Evolutionary conservation across 768 basidiomycete genomes (phyloP).

Genomic region (Porpolomopsis calyptriformis): DNA sequence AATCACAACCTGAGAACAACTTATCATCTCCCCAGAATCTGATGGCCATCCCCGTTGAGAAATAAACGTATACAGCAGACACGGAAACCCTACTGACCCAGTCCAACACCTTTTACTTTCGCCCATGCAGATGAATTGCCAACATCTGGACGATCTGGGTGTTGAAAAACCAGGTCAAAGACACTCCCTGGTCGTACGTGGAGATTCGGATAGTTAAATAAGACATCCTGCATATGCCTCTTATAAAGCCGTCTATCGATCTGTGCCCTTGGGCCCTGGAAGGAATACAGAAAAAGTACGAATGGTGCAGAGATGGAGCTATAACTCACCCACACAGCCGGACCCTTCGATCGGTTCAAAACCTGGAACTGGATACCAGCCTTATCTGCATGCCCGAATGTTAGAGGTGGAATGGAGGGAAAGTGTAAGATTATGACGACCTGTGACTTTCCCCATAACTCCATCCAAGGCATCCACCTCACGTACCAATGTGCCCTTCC

Average conservation of each 20-base stretch:
- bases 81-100: slow-evolving; percentile 35
- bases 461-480: slow-evolving; percentile 90
- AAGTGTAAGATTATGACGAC: slow-evolving; percentile 29
- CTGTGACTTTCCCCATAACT: slow-evolving; percentile 72
- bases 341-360: slow-evolving; percentile 74
- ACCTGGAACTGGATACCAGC: slow-evolving; percentile 86
- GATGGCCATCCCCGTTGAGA: neutral
- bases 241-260: slow-evolving; percentile 82
- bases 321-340: slow-evolving; percentile 75
- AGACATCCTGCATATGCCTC: slow-evolving; percentile 60
- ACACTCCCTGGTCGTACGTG: slow-evolving; percentile 64
- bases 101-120: slow-evolving; percentile 50
- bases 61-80: neutral
- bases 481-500: slow-evolving; percentile 84
- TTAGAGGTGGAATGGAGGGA: neutral
- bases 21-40: slow-evolving; percentile 69
- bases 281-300: slow-evolving; percentile 1
- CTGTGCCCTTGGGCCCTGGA: slow-evolving; percentile 79
- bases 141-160: slow-evolving; percentile 22
- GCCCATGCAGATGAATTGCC: slow-evolving; percentile 30
- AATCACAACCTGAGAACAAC: slow-evolving; percentile 73
- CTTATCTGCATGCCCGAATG: slow-evolving; percentile 40
- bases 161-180: slow-evolving; percentile 65
- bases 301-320: neutral
- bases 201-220: slow-evolving; percentile 59